These are phyloP conservation scores for Claviceps digitariae DNA, from an alignment of 2,329 filamentous ascomycete genomes.

Conservation along the genomic window DNA sequence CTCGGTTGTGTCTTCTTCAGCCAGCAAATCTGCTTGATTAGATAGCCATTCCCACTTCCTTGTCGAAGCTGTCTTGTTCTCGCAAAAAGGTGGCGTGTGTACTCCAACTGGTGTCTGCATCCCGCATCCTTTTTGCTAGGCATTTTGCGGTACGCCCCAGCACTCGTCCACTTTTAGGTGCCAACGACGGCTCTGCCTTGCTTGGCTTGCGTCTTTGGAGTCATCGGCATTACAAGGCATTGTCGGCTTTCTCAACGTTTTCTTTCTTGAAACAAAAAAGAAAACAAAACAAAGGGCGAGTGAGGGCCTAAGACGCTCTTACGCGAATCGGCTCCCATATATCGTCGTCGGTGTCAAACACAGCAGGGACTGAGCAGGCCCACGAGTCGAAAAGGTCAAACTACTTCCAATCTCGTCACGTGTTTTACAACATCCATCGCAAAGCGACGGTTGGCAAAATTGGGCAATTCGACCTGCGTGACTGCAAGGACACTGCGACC, in stretches of 20 bases:
- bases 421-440: background rate
- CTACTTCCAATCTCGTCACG: too few relatives aligned
- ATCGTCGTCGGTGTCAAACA: conserved; percentile 1
- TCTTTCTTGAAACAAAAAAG: background rate
- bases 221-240: conserved; percentile 1
- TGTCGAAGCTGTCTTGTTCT: background rate
- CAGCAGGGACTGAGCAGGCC: background rate
- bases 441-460: conserved; percentile 3
- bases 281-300: background rate
- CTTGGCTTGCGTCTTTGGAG: background rate
- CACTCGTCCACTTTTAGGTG: conserved; percentile 5
- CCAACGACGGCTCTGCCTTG: conserved; percentile 3
- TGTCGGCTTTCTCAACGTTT: background rate
- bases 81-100: background rate
- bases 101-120: background rate
- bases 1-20: background rate
- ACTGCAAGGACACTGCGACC: background rate
- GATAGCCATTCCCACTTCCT: background rate
- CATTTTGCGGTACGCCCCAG: background rate
- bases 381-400: conserved; percentile 3
- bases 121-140: background rate
- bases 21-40: background rate
- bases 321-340: too few relatives aligned
- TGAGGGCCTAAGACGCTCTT: too few relatives aligned
- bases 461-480: conserved; percentile 2